Evolutionary conservation across 176 grass and related monocot species (phyloP).

Genomic region (Zoysia pacifica): DNA sequence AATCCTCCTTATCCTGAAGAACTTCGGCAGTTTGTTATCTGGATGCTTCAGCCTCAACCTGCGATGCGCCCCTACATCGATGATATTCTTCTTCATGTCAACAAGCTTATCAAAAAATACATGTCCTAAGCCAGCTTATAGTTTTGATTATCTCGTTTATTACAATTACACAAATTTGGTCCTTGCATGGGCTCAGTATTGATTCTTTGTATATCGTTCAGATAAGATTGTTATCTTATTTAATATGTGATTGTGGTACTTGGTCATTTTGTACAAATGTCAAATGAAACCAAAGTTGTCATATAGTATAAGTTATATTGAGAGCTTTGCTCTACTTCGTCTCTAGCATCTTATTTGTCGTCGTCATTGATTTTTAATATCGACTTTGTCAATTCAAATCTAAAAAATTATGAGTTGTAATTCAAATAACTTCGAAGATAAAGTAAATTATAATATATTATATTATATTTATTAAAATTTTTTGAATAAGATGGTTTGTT

Average conservation of each 20-base stretch:
- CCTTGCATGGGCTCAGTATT: conserved; percentile 26
- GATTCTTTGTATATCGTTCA: conserved; percentile 42
- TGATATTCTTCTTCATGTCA: conserved; percentile 81
- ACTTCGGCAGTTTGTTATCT: conserved; percentile 76
- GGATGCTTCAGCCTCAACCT: conserved; percentile 88
- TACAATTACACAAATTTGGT: conserved; percentile 19
- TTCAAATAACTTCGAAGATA: too few relatives aligned
- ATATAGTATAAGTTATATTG: background rate
- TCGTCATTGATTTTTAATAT: too few relatives aligned
- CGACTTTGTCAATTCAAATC: too few relatives aligned
- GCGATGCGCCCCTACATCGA: conserved; percentile 72
- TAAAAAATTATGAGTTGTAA: too few relatives aligned
- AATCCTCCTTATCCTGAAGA: conserved; percentile 65
- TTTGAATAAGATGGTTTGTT: too few relatives aligned
- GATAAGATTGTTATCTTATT: background rate
- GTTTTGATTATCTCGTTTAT: conserved; percentile 17
- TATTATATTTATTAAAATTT: too few relatives aligned
- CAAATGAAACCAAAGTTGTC: background rate
- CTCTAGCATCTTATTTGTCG: background rate
- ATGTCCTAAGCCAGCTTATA: conserved; percentile 35
- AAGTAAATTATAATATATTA: too few relatives aligned
- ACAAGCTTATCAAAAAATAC: conserved; percentile 82
- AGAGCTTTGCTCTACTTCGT: background rate
- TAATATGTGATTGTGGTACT: background rate
- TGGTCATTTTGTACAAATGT: conserved; percentile 41